These are phyloP conservation scores for Nitzschia inconspicua DNA, from an alignment of 108 stramenopile genomes.

Conservation along the genomic window DNA sequence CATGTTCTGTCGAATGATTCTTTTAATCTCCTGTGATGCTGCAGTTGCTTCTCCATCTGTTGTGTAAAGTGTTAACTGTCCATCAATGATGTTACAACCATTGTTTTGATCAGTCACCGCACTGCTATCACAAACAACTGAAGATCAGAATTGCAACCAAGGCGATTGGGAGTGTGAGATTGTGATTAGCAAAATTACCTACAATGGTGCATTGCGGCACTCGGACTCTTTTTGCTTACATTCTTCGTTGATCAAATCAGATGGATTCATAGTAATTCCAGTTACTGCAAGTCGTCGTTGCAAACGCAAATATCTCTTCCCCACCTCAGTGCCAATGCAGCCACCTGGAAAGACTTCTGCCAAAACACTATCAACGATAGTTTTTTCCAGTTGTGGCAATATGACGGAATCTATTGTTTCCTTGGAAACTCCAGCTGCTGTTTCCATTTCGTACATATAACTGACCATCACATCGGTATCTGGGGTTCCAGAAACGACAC, in stretches of 20 bases:
- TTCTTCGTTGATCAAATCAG: constrained; percentile 14
- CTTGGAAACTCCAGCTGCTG: background rate
- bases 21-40: background rate
- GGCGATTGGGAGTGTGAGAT: background rate
- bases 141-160: background rate
- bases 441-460: constrained; percentile 26
- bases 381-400: constrained; percentile 18
- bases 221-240: too few species aligned
- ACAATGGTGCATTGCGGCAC: background rate
- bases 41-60: constrained; percentile 1
- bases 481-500: constrained; percentile 7
- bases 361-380: constrained; percentile 27
- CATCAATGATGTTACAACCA: constrained; percentile 19
- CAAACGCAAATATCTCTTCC: constrained; percentile 4
- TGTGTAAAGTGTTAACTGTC: constrained; percentile 18
- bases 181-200: background rate
- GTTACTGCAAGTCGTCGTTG: constrained; percentile 17
- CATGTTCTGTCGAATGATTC: constrained; percentile 20
- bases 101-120: constrained; percentile 5
- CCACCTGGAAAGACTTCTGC: constrained; percentile 14
- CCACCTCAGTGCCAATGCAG: constrained; percentile 1
- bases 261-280: constrained; percentile 26
- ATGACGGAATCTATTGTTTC: constrained; percentile 5
- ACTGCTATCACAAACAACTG: background rate
- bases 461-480: constrained; percentile 2